Base-by-base conservation (phyloP, 306 rosid genomes). In the Arachis stenosperma region DNA sequence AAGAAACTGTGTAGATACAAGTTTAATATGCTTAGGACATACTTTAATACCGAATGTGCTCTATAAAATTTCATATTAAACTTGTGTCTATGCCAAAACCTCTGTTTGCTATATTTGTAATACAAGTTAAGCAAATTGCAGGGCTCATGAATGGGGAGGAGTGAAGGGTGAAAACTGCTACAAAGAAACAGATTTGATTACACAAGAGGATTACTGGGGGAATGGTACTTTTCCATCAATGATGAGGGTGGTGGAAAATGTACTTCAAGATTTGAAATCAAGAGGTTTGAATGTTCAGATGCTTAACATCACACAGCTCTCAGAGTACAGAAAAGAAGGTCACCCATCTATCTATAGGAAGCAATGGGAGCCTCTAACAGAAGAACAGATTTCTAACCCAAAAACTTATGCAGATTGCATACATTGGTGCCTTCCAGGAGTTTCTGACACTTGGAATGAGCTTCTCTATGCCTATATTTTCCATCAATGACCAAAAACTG, bases 401-500 rank as follows among this genome's bases (percentile, higher is more conserved):
- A 86, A 81, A 17, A 77, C 59, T 65, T 91, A 91, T 65, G 94
- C 98, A 7, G 97, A 93, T 83, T 93, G 98, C 77, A 87, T 86
- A 6, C 97, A 93, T 74, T 93, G 98, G 98, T 93, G 97, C 56
- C 97, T 91, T 9, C 97, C 96, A 50, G 98, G 98, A 22, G 88
- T 91, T 3, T 90, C 98, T 17, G 98, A 93, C 61, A 86, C 86
- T 0, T 93, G 98, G 98, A 93, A 91, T 79, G 88, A 89, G 60
- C 81, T 93, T 46, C 88, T 91, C 37, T 91, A 85, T 79, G 86
- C 92, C 53, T 76, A 79, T 41, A 80, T 93, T 81, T 81, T 85
- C 1, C 74, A 62, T 48, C 79, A 30, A 81, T 83, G 67, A 86
- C 78, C 60, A 53, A 42, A n/a, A 5, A 48, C 56, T 63, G 6